A percentile compares a stretch with the other conserved stretches of the same genome.
phyloP scores from a whole-genome alignment of 73 alveolate genomes.

The Paramecium primaurelia region DNA sequence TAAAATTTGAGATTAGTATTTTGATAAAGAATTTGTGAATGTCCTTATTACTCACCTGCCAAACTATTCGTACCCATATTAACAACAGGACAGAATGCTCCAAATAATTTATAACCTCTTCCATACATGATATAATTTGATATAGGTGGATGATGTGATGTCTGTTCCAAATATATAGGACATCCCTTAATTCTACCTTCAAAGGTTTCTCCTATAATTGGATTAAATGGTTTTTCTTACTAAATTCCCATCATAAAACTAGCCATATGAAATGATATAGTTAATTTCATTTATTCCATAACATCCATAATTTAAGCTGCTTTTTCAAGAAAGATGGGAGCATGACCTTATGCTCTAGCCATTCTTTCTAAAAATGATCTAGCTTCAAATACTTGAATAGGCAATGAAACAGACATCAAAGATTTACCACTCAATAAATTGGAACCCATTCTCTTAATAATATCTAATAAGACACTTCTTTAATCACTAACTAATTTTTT shows the following conservation, averaged over 20 bases:
- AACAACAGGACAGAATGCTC: constrained; percentile 20
- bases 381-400: constrained; percentile 47
- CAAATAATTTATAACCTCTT: constrained; percentile 54
- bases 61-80: constrained; percentile 59
- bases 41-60: constrained; percentile 44
- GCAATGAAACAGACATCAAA: constrained; percentile 55
- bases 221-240: constrained; percentile 61
- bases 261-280: not conserved
- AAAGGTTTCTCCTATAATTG: constrained; percentile 60
- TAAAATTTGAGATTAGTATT: constrained; percentile 46
- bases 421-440: constrained; percentile 52
- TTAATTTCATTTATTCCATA: constrained; percentile 31
- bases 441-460: constrained; percentile 58
- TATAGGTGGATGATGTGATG: constrained; percentile 59
- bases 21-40: not conserved
- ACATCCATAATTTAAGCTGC: constrained; percentile 34
- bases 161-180: constrained; percentile 59
- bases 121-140: constrained; percentile 57
- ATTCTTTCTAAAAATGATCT: constrained; percentile 53
- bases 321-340: constrained; percentile 58
- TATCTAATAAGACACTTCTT: constrained; percentile 39
- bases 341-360: constrained; percentile 60
- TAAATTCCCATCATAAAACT: constrained; percentile 57
- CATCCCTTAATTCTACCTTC: constrained; percentile 55
- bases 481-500: constrained; percentile 21